phyloP scores from a whole-genome alignment of 352 stramenopile genomes.

The Phytophthora fragariaefolia region DNA sequence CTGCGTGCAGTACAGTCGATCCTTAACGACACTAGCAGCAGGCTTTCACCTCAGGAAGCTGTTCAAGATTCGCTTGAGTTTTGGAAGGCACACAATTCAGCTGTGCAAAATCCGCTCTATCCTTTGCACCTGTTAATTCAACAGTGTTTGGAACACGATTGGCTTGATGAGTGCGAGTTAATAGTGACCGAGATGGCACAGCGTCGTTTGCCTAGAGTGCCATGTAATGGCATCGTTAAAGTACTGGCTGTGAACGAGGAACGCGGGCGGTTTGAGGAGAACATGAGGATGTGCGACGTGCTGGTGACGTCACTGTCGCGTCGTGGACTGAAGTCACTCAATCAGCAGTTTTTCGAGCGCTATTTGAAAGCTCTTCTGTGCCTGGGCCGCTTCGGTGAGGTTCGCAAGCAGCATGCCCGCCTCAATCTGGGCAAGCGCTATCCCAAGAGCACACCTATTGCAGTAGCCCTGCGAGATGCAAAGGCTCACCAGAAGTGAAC shows the following conservation, averaged over 20 bases:
- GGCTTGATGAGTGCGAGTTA: slow-evolving; percentile 30
- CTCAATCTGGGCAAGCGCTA: slow-evolving; percentile 25
- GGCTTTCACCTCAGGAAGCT: slow-evolving; percentile 2
- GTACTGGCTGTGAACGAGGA: slow-evolving; percentile 22
- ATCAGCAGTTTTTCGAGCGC: slow-evolving; percentile 29
- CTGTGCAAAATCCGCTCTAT: slow-evolving; percentile 5
- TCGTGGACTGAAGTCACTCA: slow-evolving; percentile 4
- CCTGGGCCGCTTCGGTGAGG: slow-evolving; percentile 13
- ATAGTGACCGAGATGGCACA: slow-evolving; percentile 24
- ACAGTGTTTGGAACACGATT: slow-evolving; percentile 15
- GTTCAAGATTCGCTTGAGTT: slow-evolving; percentile 11
- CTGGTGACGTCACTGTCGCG: slow-evolving; percentile 15
- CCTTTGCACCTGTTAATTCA: slow-evolving; percentile 4
- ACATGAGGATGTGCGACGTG: slow-evolving; percentile 12
- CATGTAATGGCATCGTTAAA: slow-evolving; percentile 32
- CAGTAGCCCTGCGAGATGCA: slow-evolving; percentile 1
- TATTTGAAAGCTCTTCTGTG: slow-evolving; percentile 26
- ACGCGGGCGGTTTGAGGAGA: slow-evolving; percentile 9
- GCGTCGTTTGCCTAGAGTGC: slow-evolving; percentile 13
- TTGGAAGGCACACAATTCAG: not conserved
- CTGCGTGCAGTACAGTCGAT: not conserved
- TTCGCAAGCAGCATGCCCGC: slow-evolving; percentile 13
- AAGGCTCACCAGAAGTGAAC: not conserved
- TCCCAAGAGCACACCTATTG: slow-evolving; percentile 18
- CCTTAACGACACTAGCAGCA: slow-evolving; percentile 10